A percentile compares a stretch with the other conserved stretches of the same genome.
phyloP scores from a whole-genome alignment of 2,329 filamentous ascomycete species.

The Xylaria sp. region DNA sequence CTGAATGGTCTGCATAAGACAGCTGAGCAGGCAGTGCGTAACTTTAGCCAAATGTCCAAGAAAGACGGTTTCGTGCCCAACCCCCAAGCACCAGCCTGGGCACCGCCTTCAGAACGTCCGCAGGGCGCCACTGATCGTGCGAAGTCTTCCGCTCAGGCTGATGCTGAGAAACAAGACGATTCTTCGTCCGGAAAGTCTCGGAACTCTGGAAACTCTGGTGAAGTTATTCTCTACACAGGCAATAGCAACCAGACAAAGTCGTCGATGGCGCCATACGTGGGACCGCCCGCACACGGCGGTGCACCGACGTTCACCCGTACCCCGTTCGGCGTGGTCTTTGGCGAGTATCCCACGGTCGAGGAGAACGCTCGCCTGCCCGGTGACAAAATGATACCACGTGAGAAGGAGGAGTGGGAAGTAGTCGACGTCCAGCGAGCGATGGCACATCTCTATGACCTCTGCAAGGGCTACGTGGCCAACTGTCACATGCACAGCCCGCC shows the following conservation, averaged over 20 bases:
- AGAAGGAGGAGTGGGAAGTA: conserved; percentile 44
- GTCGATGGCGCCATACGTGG: conserved; percentile 29
- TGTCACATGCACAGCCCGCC: conserved; percentile 39
- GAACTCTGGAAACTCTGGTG: conserved; percentile 24
- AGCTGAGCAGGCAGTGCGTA: conserved; percentile 1
- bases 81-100: conserved; percentile 42
- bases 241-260: conserved; percentile 29
- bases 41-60: conserved; percentile 9
- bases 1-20: conserved; percentile 17
- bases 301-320: conserved; percentile 27
- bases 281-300: conserved; percentile 10
- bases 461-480: conserved; percentile 47
- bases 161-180: conserved; percentile 11
- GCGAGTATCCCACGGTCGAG: conserved; percentile 35
- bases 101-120: conserved; percentile 21
- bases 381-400: conserved; percentile 39
- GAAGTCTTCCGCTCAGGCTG: neutral
- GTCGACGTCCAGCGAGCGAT: conserved; percentile 44
- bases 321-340: conserved; percentile 33
- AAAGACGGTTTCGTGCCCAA: conserved; percentile 39
- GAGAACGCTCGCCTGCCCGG: conserved; percentile 34
- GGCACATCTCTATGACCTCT: conserved; percentile 45
- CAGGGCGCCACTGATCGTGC: neutral
- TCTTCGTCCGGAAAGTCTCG: conserved; percentile 10
- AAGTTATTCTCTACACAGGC: conserved; percentile 35